These are phyloP conservation scores for Anisodus acutangulus DNA, from an alignment of 257 asterid genomes.

Conservation along the genomic window DNA sequence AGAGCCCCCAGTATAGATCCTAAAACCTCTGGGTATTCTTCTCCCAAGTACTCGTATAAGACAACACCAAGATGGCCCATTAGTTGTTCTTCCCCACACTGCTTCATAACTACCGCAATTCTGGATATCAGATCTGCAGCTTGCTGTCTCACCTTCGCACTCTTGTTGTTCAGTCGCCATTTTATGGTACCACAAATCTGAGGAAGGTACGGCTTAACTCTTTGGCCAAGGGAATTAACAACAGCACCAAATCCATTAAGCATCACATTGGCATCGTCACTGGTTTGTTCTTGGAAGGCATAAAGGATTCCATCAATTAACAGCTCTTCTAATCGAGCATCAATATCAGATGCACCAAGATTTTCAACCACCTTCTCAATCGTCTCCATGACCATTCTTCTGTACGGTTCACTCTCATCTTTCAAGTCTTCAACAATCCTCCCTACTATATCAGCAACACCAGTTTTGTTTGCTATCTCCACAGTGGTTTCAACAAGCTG, in stretches of 20 bases:
- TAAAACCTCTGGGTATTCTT: slow-evolving; percentile 90
- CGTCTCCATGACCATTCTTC: slow-evolving; percentile 97
- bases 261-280: slow-evolving; percentile 95
- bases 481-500: slow-evolving; percentile 91
- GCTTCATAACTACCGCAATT: slow-evolving; percentile 90
- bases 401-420: slow-evolving; percentile 92
- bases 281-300: slow-evolving; percentile 94
- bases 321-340: slow-evolving; percentile 81
- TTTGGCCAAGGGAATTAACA: slow-evolving; percentile 85
- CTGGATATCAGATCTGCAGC: slow-evolving; percentile 90
- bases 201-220: slow-evolving; percentile 87
- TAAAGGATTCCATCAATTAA: slow-evolving; percentile 85
- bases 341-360: slow-evolving; percentile 87
- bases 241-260: slow-evolving; percentile 95
- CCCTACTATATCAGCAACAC: slow-evolving; percentile 87
- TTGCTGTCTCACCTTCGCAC: slow-evolving; percentile 89
- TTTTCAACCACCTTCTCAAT: slow-evolving; percentile 92
- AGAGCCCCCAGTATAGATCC: slow-evolving; percentile 90
- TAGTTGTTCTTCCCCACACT: slow-evolving; percentile 85
- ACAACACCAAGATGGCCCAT: slow-evolving; percentile 98
- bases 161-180: slow-evolving; percentile 90
- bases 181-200: slow-evolving; percentile 93
- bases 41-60: slow-evolving; percentile 80
- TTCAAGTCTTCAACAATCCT: slow-evolving; percentile 85
- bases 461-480: slow-evolving; percentile 91